These are phyloP conservation scores for Xylariaceae sp. DNA, from an alignment of 2,329 filamentous ascomycete species.

Conservation along the genomic window DNA sequence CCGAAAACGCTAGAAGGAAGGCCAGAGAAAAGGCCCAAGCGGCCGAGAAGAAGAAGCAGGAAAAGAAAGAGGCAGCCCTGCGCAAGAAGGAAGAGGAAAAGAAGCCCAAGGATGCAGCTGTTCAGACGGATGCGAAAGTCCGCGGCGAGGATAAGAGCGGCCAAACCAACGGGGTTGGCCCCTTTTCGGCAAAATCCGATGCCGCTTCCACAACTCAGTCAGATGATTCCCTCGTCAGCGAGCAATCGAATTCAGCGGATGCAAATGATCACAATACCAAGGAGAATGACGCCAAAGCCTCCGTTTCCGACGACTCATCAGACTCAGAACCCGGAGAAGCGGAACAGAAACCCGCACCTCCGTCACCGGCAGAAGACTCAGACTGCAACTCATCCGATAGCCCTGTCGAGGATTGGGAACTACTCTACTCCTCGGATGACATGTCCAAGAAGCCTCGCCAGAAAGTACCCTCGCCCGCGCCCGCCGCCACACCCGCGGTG, in stretches of 20 bases:
- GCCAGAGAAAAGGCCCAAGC: conserved; percentile 32
- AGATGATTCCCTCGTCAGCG: conserved; percentile 4
- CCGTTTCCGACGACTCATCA: conserved; percentile 1
- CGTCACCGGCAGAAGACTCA: conserved; percentile 35
- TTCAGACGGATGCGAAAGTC: conserved; percentile 29
- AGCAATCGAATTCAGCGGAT: conserved; percentile 9
- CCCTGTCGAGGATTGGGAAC: conserved; percentile 54
- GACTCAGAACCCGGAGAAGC: background rate
- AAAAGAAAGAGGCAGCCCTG: conserved; percentile 23
- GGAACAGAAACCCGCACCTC: conserved; percentile 4
- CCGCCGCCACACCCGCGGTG: conserved; percentile 22
- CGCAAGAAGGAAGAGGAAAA: conserved; percentile 25
- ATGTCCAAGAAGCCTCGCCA: conserved; percentile 47
- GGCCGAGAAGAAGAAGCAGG: conserved; percentile 22
- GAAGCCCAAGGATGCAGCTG: conserved; percentile 29
- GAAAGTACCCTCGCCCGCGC: conserved; percentile 24
- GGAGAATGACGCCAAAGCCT: conserved; percentile 4
- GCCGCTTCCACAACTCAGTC: conserved; percentile 6
- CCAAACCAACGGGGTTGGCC: conserved; percentile 21
- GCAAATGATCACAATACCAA: conserved; percentile 7
- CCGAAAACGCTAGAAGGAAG: conserved; percentile 35
- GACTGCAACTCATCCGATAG: conserved; percentile 54
- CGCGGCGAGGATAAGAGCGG: conserved; percentile 26
- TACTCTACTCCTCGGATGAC: conserved; percentile 54
- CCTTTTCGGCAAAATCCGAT: conserved; percentile 16